phyloP scores from a whole-genome alignment of 345 rosid genomes.

The Camelina neglecta region DNA sequence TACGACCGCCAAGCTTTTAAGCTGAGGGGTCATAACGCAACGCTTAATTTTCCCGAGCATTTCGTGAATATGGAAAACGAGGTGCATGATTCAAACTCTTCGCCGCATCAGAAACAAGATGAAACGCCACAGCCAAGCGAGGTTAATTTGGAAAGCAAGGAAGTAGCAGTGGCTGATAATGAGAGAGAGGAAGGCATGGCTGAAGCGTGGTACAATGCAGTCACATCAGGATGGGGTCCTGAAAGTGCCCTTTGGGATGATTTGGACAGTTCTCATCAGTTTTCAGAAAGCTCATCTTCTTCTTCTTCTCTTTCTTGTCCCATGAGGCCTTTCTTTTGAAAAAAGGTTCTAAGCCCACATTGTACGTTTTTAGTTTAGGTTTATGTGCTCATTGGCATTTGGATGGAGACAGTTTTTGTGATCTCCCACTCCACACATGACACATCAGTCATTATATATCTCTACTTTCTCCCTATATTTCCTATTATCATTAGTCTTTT shows the following conservation, averaged over 20 bases:
- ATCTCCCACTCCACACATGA: constrained; percentile 40
- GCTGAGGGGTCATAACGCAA: constrained; percentile 88
- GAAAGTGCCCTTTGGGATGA: constrained; percentile 99
- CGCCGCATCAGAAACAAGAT: constrained; percentile 15
- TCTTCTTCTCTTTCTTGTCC: constrained; percentile 50
- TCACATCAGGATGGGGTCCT: constrained; percentile 93
- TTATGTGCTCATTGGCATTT: constrained; percentile 35
- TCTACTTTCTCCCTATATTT: neutral
- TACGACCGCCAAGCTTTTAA: constrained; percentile 95
- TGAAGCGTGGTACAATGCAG: constrained; percentile 89
- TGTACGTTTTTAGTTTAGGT: constrained; percentile 33
- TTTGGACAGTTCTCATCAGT: constrained; percentile 57
- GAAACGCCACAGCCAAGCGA: constrained; percentile 20
- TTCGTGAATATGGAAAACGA: constrained; percentile 62
- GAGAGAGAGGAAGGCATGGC: constrained; percentile 61
- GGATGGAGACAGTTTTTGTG: constrained; percentile 45
- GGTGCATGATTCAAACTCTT: constrained; percentile 10
- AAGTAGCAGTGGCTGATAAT: constrained; percentile 26
- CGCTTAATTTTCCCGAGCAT: constrained; percentile 94
- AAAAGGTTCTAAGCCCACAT: constrained; percentile 14
- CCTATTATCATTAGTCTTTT: neutral
- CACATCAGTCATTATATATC: constrained; percentile 6
- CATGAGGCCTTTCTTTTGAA: constrained; percentile 70
- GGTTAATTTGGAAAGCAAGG: constrained; percentile 40
- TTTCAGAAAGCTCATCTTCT: constrained; percentile 39